Evolutionary conservation across 2,329 filamentous ascomycete genomes (phyloP), one percentile per base, ranked within the genome.

Genomic region (Apiospora pterosperma): DNA sequence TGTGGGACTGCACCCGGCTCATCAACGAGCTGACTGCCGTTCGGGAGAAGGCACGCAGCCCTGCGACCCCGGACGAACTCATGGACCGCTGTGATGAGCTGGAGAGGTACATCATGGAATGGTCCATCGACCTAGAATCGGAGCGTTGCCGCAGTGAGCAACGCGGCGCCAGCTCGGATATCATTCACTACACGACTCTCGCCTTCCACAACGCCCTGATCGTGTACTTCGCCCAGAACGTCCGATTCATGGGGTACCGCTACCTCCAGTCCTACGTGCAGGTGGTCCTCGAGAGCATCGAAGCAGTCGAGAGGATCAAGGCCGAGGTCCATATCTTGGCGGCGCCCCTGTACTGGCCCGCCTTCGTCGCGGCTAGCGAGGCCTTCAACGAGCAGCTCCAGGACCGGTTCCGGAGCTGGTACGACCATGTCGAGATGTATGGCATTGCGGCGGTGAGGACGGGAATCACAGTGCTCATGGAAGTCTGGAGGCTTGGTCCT

Each of bases 11-110:
- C 0, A 90, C 89, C 0, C 89, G 87, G 1, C 74, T 93, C 1
- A 91, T 92, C 79, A 82, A 85, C 52, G 93, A 36, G 12, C 10
- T 62, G 23, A 31, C 23, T 31, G 36, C 93, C 73, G 82, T 89
- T 21, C 88, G 85, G 0, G 90, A 93, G 73, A 86, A 89, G 59
- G 90, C 93, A 67, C 90, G 92, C 21, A 83, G 92, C 34, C 81
- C 84, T 62, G 78, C 89, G 60, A 90, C 61, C 16, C 62, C 64
- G 6, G 38, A 60, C 4, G n/a, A 59, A n/a, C 25, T 65, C 16
- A 42, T 34, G 36, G 14, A 28, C n/a, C 36, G 36, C 11, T 65
- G 62, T 36, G 64, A 63, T n/a, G 28, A 65, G 38, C 61, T 65
- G 19, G 64, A 65, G 52, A 41, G 31, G 5, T 42, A 58, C 23